Base-by-base conservation (phyloP, 345 rosid genomes). In the Rhizophora apiculata region DNA sequence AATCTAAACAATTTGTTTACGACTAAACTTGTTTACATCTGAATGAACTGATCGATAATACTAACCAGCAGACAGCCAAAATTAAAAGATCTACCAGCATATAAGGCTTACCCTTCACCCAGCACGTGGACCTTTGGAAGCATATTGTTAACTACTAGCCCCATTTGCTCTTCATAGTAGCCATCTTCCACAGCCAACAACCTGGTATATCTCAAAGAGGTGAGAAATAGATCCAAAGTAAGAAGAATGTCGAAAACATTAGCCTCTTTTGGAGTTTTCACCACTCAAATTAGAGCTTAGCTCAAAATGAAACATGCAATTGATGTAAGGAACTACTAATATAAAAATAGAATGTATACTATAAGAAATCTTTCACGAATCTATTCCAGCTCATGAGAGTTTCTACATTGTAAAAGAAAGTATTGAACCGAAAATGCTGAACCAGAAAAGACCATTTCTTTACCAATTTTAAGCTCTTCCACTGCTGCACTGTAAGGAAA, bases 101-200 rank as follows among this genome's bases (percentile, higher is more conserved):
- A 16, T 54, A 37, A 52, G 62, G 80, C 89, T 68, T 87, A 94
- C 97, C 97, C 96, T 84, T 89, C 92, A 66, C 97, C 93, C 16
- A 88, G 75, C 67, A 86, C 70, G 62, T 84, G 97, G 79, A 79
- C 82, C 68, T 85, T 83, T 21, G 62, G 80, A 82, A 81, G 83
- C 87, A 88, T 79, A 59, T 72, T 80, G 72, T 77, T 78, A 71
- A 87, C 78, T 8, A 86, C 22, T 62, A 83, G 37, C 51, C 64
- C 77, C 80, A 88, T 75, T 70, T 83, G 79, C 59, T 87, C 89
- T 73, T 86, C 91, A 72, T 49, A 78, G 74, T 86, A 83, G 30
- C 86, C 89, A 75, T 91, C 96, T 82, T 84, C 89, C 78, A 86
- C 59, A n/a, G 86, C 87, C 83, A 91, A 64, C 78, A 89, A 75